phyloP scores from a whole-genome alignment of 352 stramenopile genomes.

The Globisporangium spinosum region DNA sequence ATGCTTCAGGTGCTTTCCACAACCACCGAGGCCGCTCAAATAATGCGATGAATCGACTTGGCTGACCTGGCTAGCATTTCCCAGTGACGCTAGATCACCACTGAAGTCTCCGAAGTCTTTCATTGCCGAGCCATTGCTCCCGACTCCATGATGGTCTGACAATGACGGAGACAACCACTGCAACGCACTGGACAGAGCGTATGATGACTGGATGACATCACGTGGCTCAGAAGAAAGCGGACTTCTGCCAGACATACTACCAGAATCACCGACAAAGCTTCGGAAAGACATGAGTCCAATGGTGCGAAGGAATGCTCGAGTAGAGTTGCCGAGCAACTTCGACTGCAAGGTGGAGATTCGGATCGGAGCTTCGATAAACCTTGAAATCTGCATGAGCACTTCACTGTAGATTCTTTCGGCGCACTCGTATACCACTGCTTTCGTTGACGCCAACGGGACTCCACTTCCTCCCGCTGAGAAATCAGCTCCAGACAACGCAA shows the following conservation, averaged over 20 bases:
- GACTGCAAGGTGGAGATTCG: slow-evolving; percentile 70
- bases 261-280: slow-evolving; percentile 63
- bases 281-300: slow-evolving; percentile 77
- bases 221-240: slow-evolving; percentile 37
- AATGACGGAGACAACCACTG: slow-evolving; percentile 72
- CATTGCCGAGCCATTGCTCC: neutral
- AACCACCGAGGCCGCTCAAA: slow-evolving; percentile 70
- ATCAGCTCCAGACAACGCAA: slow-evolving; percentile 43
- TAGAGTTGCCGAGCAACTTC: slow-evolving; percentile 71
- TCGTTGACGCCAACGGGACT: slow-evolving; percentile 34
- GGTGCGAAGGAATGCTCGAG: slow-evolving; percentile 68
- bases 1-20: slow-evolving; percentile 70
- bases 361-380: slow-evolving; percentile 78
- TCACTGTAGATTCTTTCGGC: slow-evolving; percentile 83
- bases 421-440: slow-evolving; percentile 63
- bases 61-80: slow-evolving; percentile 6
- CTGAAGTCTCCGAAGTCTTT: slow-evolving; percentile 49
- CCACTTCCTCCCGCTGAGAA: slow-evolving; percentile 19
- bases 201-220: slow-evolving; percentile 69
- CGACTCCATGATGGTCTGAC: slow-evolving; percentile 21
- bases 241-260: slow-evolving; percentile 28
- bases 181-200: slow-evolving; percentile 57
- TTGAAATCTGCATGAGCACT: slow-evolving; percentile 77
- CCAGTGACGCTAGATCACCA: slow-evolving; percentile 22
- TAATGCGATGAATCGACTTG: slow-evolving; percentile 53